phyloP scores from a whole-genome alignment of 2,329 filamentous ascomycete species.

The Neonectria hederae region DNA sequence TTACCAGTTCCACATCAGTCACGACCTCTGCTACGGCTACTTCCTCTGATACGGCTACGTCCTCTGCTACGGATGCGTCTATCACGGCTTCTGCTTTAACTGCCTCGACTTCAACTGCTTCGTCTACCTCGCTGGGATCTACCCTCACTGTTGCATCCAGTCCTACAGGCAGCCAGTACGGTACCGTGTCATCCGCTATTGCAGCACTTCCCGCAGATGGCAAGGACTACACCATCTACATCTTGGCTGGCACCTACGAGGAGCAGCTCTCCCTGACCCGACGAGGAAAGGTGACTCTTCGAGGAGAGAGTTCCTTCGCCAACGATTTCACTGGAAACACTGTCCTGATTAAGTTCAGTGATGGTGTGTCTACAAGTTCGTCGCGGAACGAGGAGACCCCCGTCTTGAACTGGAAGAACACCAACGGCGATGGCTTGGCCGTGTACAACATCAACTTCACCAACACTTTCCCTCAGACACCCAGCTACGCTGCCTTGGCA shows the following conservation, averaged over 20 bases:
- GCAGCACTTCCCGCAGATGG: constrained; percentile 48
- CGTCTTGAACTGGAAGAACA: constrained; percentile 56
- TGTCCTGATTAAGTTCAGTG: constrained; percentile 33
- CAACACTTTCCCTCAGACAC: constrained; percentile 56
- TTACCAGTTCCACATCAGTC: constrained; percentile 1
- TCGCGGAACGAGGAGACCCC: constrained; percentile 55
- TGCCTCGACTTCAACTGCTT: not conserved
- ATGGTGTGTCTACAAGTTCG: constrained; percentile 46
- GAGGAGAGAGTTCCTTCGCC: constrained; percentile 34
- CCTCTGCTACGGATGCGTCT: not conserved
- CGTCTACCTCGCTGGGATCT: not conserved
- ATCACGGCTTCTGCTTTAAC: constrained; percentile 3
- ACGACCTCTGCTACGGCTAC: not conserved
- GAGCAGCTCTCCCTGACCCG: constrained; percentile 34
- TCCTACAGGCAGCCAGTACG: constrained; percentile 50
- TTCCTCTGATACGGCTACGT: not conserved
- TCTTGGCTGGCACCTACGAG: constrained; percentile 37
- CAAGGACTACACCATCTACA: constrained; percentile 36
- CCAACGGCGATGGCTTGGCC: constrained; percentile 56
- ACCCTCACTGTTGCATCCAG: constrained; percentile 45
- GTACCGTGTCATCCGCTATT: constrained; percentile 54
- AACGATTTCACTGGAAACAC: constrained; percentile 37
- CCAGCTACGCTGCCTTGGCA: constrained; percentile 54
- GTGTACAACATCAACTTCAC: constrained; percentile 69
- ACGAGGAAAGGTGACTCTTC: constrained; percentile 29